A percentile compares a stretch with the other conserved stretches of the same genome.
phyloP scores from a whole-genome alignment of 257 asterid genomes.

The Fraxinus excelsior region DNA sequence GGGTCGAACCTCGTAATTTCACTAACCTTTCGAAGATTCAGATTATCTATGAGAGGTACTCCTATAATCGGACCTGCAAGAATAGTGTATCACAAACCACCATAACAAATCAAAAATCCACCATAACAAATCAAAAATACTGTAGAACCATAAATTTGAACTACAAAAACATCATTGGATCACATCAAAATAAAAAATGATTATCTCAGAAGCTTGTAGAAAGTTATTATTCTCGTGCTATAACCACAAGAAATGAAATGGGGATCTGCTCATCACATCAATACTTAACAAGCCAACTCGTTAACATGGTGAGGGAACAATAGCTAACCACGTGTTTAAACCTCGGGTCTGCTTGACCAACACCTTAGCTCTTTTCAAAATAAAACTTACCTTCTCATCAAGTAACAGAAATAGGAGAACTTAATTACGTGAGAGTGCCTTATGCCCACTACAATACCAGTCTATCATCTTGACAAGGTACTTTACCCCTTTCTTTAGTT shows the following conservation, averaged over 20 bases:
- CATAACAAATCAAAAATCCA: too few species aligned
- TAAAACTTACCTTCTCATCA: neutral
- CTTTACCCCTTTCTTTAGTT: too few species aligned
- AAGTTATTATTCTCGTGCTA: neutral
- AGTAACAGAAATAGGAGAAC: neutral
- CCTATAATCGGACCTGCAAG: conserved; percentile 50
- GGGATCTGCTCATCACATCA: neutral
- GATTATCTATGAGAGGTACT: conserved; percentile 48
- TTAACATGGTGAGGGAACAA: neutral
- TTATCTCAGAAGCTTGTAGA: neutral
- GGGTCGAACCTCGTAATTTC: too few species aligned
- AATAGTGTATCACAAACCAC: neutral
- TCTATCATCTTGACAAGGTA: neutral
- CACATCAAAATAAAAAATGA: neutral
- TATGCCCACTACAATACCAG: neutral
- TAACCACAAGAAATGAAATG: neutral
- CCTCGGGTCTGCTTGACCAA: neutral
- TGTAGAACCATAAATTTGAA: neutral
- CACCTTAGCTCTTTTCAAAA: neutral
- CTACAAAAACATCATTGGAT: neutral
- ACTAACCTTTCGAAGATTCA: conserved; percentile 45
- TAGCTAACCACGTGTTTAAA: neutral
- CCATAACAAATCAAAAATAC: neutral
- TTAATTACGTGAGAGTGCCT: neutral
- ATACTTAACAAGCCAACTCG: neutral